A percentile compares a stretch with the other conserved stretches of the same genome.
Evolutionary conservation across 805 yeast species (phyloP).

Genomic region (Groenewaldozyma tartarivorans): DNA sequence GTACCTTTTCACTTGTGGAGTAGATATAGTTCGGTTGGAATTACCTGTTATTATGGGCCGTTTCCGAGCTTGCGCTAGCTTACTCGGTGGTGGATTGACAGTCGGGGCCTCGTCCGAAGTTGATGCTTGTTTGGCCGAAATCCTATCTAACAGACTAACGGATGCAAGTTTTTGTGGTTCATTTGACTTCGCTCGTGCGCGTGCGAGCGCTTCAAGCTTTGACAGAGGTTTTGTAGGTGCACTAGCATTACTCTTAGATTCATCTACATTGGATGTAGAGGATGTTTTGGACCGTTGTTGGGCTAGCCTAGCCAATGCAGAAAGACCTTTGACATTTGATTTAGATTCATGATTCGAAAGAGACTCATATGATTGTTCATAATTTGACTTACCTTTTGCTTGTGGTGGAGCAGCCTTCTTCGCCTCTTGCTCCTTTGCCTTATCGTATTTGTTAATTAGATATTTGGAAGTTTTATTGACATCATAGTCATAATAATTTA

Average conservation of each 20-base stretch:
- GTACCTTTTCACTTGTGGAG: no score
- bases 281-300: no score
- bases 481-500: slow-evolving; percentile 52
- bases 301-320: no score
- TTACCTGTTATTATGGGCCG: background rate
- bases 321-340: no score
- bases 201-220: slow-evolving; percentile 1
- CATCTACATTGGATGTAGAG: no score
- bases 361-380: background rate
- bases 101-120: background rate
- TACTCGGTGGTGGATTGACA: background rate
- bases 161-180: background rate
- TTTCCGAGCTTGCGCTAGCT: background rate
- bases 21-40: background rate
- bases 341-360: no score
- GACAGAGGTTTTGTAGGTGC: no score
- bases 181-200: background rate
- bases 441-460: slow-evolving; percentile 24
- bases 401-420: slow-evolving; percentile 5
- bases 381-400: slow-evolving; percentile 7
- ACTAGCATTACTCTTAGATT: no score
- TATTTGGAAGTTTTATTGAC: slow-evolving; percentile 43
- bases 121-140: background rate
- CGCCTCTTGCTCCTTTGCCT: slow-evolving; percentile 11
- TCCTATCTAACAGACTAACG: background rate